Evolutionary conservation across 192 early-diverging fungal genomes (phyloP), one percentile per base, ranked within the genome.

Genomic region (Coemansia sp.): DNA sequence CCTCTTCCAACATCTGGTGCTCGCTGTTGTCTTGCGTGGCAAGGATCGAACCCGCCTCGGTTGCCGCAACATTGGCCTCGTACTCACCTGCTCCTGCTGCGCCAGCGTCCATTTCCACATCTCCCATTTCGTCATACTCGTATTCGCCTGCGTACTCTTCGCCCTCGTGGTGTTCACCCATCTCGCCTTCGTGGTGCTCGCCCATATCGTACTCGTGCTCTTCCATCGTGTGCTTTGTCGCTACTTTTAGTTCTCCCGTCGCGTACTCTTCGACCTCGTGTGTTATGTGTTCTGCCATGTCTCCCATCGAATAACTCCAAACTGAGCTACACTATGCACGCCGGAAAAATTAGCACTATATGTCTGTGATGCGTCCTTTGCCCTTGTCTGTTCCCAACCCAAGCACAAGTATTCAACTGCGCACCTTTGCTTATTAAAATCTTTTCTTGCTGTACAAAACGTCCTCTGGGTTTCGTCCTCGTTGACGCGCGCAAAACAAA

Each of bases 121-220:
- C 71, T 5, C 56, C 71, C 61, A 74, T 68, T 26, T 74, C 71
- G 28, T 74, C 71, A 23, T 74, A 74, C 62, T 64, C 70, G 15
- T 74, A 67, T 51, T 74, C 71, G 42, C 46, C 64, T 3, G 25
- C 64, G 31, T 73, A 73, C 36, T 56, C 61, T 38, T 67, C 71
- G 4, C 52, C 52, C 25, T n/a, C 59, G 54, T 37, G 61, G 40
- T 38, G 40, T 4, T 44, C 59, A 46, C 12, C 53, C 53, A 55
- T 14, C 24, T 61, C 53, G 14, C 59, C 31, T 38, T 72, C 55
- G 28, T 72, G 34, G 44, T 74, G 66, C 52, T 66, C 63, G 5
- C 52, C 25, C 58, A 66, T 61, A 17, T 61, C 70, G 38, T 66
- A 71, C 20, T 36, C 58, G 14, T 61, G 64, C 12, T 66, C 70